Base-by-base conservation (phyloP, 192 early-diverging fungal genomes). In the Backusella circina region DNA sequence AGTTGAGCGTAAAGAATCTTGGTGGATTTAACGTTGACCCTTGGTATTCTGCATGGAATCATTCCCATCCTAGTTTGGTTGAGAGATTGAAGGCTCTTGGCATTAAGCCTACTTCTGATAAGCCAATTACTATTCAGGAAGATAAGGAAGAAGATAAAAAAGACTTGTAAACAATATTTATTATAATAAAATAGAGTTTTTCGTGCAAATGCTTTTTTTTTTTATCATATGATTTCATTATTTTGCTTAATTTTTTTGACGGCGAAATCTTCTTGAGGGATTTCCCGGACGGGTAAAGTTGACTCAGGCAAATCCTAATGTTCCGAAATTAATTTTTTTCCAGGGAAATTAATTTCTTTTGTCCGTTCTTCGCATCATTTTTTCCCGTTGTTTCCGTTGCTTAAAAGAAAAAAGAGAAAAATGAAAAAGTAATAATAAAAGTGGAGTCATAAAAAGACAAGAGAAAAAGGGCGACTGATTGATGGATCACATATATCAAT, bases 1-100 rank as follows among this genome's bases (percentile, higher is more conserved):
- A 99, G 80, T 79, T 99, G 28, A 92, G 96, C 75, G 87, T 93
- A 2, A 93, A 96, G 87, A 99, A 98, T 82, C 87, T 94, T 81
- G 88, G 91, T 41, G 91, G 91, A 23, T 87, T 97, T 82, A 96
- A 95, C 68, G 89, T 94, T 12, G 96, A 98, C 76, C 86, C 87
- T 70, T 87, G 93, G 71, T 96, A 96, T 77, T 94, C 92, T 57
- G 93, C 93, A n/a, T 97, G 91, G 84, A 91, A 98, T 75, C 93
- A 95, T 66, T 94, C 92, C 9, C 96, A 98, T 73, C 97, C 97
- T 50, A 94, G 94, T 41, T 85, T 99, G 30, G 88, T 95, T 5
- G 96, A 99, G 84, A 88, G 97, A 69, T 83, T 95, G 67, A 86
- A 88, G 57, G 91, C 91, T 6, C 70, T 92, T 32, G 86, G 78